These are phyloP conservation scores for Debaryomyces maramus DNA, from an alignment of 805 yeast species.

Conservation along the genomic window DNA sequence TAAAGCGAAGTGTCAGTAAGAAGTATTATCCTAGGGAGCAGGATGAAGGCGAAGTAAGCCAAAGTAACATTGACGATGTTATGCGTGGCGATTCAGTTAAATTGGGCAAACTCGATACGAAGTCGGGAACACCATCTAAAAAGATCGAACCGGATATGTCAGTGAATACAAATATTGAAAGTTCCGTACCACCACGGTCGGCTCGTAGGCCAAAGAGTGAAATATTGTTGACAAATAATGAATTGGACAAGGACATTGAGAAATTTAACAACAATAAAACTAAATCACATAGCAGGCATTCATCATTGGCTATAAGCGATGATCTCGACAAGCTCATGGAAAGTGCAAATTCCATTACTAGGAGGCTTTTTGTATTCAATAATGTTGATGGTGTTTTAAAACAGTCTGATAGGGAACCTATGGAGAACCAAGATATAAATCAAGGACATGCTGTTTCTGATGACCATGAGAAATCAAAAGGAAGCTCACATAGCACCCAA, in stretches of 20 bases:
- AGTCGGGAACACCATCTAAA: neutral
- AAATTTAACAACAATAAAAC: slow-evolving; percentile 4
- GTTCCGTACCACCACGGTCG: slow-evolving; percentile 41
- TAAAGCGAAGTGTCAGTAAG: slow-evolving; percentile 3
- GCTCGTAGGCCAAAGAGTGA: slow-evolving; percentile 38
- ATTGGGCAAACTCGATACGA: slow-evolving; percentile 13
- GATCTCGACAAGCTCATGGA: slow-evolving; percentile 42
- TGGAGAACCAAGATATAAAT: neutral
- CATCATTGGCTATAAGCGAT: slow-evolving; percentile 32
- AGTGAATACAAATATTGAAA: slow-evolving; percentile 35
- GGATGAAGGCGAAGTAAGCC: neutral
- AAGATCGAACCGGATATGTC: slow-evolving; percentile 26
- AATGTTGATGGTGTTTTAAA: neutral
- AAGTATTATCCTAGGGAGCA: slow-evolving; percentile 1
- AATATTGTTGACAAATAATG: slow-evolving; percentile 8
- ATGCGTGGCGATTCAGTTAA: slow-evolving; percentile 10
- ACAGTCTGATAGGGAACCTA: neutral
- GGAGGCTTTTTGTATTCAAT: neutral
- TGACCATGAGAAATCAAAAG: neutral
- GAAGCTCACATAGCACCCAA: neutral
- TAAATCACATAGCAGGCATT: slow-evolving; percentile 14
- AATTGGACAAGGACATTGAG: slow-evolving; percentile 9
- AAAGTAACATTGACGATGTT: slow-evolving; percentile 4
- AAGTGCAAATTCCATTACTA: slow-evolving; percentile 21
- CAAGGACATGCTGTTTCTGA: neutral